Evolutionary conservation across 1,284 basidiomycete species (phyloP).

Genomic region (Sanguinoderma infundibulare): DNA sequence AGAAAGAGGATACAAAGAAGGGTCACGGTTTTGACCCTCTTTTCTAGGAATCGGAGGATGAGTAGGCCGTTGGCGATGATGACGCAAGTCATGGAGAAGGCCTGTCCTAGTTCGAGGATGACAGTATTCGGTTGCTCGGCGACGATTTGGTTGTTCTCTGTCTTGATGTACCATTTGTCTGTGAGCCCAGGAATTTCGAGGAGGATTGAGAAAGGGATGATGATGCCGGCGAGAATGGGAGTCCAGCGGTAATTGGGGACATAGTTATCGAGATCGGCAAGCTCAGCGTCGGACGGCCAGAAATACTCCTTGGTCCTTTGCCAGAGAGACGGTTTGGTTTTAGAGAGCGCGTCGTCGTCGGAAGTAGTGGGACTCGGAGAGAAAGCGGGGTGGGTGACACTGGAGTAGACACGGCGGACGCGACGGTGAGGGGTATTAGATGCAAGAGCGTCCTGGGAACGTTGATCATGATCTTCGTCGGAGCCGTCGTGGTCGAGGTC

Average conservation of each 20-base stretch:
- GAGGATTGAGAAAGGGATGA: slow-evolving; percentile 80
- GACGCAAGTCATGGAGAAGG: slow-evolving; percentile 70
- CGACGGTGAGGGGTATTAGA: slow-evolving; percentile 12
- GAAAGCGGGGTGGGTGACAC: background rate
- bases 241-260: slow-evolving; percentile 54
- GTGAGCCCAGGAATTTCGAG: slow-evolving; percentile 82
- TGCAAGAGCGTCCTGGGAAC: slow-evolving; percentile 4
- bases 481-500: slow-evolving; percentile 2
- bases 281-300: slow-evolving; percentile 30
- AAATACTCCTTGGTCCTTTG: slow-evolving; percentile 30
- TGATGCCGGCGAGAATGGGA: slow-evolving; percentile 72
- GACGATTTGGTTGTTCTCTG: slow-evolving; percentile 48
- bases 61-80: slow-evolving; percentile 74
- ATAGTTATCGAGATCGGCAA: slow-evolving; percentile 27
- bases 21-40: slow-evolving; percentile 63
- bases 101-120: slow-evolving; percentile 67
- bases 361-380: slow-evolving; percentile 4
- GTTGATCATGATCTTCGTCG: slow-evolving; percentile 6
- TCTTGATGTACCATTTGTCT: slow-evolving; percentile 69
- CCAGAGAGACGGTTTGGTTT: slow-evolving; percentile 11
- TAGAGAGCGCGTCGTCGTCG: slow-evolving; percentile 10
- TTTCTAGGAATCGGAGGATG: slow-evolving; percentile 75
- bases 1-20: slow-evolving; percentile 66
- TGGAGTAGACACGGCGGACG: slow-evolving; percentile 7
- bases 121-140: slow-evolving; percentile 58